Percentiles rank a stretch among this genome's conserved stretches.
Conservation (phyloP, 2,329 filamentous ascomycete species). For the Torrubiellomyces zombiae region DNA sequence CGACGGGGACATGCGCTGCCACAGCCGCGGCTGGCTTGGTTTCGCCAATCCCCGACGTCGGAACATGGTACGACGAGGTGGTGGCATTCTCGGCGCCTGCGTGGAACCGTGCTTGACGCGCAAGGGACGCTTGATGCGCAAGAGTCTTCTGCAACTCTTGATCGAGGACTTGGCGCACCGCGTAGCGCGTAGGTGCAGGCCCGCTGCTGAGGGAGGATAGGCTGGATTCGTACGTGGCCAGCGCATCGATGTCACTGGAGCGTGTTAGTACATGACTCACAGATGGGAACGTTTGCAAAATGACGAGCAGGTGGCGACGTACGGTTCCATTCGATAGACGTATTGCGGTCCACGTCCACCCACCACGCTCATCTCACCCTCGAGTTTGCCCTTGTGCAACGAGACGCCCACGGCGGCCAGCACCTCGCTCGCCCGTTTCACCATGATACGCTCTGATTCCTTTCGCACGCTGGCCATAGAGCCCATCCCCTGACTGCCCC, state of each 20-base stretch:
- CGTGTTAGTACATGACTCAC: background rate
- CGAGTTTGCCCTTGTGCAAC: constrained; percentile 67
- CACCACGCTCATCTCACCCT: constrained; percentile 46
- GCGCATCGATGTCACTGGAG: constrained; percentile 51
- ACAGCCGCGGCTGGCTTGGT: constrained; percentile 22
- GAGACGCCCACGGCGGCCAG: constrained; percentile 70
- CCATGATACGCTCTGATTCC: constrained; percentile 67
- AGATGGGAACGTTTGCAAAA: background rate
- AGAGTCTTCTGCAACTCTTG: constrained; percentile 71
- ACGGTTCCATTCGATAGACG: constrained; percentile 93
- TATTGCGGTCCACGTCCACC: constrained; percentile 47
- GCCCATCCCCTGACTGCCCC: constrained; percentile 43
- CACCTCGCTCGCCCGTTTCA: constrained; percentile 61
- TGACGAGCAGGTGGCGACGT: constrained; percentile 23
- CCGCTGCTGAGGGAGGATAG: constrained; percentile 38
- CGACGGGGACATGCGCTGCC: constrained; percentile 17
- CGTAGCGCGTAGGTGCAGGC: constrained; percentile 77
- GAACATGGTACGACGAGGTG: too few species aligned
- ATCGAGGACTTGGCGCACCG: constrained; percentile 82
- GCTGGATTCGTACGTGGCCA: constrained; percentile 59
- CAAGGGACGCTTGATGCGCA: constrained; percentile 45
- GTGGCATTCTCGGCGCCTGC: constrained; percentile 32
- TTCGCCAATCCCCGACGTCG: too few species aligned
- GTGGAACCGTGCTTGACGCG: constrained; percentile 47
- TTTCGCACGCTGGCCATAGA: constrained; percentile 74